phyloP scores from a whole-genome alignment of 2,329 filamentous ascomycete genomes.

The Colletotrichum sp. region DNA sequence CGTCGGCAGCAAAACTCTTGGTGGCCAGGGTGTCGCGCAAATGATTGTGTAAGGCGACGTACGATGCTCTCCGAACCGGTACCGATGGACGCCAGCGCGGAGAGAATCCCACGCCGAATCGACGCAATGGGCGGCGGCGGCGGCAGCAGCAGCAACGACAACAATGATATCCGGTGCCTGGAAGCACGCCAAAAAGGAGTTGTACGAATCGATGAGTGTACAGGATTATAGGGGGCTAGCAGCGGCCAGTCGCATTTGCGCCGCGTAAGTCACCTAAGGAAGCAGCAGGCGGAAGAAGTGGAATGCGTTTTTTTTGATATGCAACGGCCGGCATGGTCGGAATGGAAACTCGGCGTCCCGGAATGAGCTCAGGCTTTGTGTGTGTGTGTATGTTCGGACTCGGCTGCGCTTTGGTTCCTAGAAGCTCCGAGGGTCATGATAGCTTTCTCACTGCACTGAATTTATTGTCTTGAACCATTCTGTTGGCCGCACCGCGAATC shows the following conservation, averaged over 20 bases:
- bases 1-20: constrained; percentile 93
- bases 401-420: constrained; percentile 19
- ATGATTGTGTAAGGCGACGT: constrained; percentile 83
- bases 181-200: constrained; percentile 8
- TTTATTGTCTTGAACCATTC: constrained; percentile 8
- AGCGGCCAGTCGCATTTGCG: not conserved
- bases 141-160: not conserved
- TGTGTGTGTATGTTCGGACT: constrained; percentile 9
- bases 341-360: constrained; percentile 20
- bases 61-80: not conserved
- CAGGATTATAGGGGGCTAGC: not conserved
- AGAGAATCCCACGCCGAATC: not conserved
- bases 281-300: not conserved
- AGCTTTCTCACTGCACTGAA: constrained; percentile 15
- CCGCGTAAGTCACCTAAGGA: not conserved
- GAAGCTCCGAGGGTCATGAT: constrained; percentile 18
- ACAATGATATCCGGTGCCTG: constrained; percentile 20
- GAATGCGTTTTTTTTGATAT: constrained; percentile 12
- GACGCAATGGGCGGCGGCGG: not conserved
- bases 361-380: constrained; percentile 20
- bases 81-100: not conserved
- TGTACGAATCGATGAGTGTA: constrained; percentile 5
- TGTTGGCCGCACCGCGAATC: not conserved
- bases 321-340: constrained; percentile 19
- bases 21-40: constrained; percentile 91